Base-by-base conservation (phyloP, 2,329 filamentous ascomycete genomes). In the Zymoseptoria tritici region DNA sequence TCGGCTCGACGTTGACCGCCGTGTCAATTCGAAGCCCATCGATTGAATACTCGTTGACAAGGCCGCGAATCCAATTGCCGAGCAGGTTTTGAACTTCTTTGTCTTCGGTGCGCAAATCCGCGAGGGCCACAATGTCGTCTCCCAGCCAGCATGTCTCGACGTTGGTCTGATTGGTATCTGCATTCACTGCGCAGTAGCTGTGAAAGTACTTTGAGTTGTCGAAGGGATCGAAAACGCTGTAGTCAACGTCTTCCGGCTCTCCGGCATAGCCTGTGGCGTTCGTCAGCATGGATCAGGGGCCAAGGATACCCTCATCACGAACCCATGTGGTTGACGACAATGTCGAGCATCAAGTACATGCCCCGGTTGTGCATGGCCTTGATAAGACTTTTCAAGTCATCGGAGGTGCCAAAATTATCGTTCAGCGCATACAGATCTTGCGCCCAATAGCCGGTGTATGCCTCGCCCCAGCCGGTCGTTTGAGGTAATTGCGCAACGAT, bases 301-400 rank as follows among this genome's bases (percentile, higher is more conserved):
- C 9, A 9, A 20, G 51, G 6, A 9, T 54, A 46, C 36, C 36
- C 36, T 11, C 13, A 7, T 13, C 16, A 46, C 36, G 36, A 46
- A 57, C 61, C 70, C 63, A 70, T 80, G 67, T 85, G 81, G 68
- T 85, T 85, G 7, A 79, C 77, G 2, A 85, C 82, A 1, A 85
- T 74, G 61, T 85, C 83, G 2, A 85, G 76, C 83, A 86, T 86
- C 46, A 85, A 72, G 64, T 79, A 79, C 82, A 85, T 86, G 16
- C 73, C 78, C 3, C 82, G 76, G 19, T 72, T 70, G 66, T 87
- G 84, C 1, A 85, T 72, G 2, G 80, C 83, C 21, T 74, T 71
- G 1, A 84, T 77, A 6, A 89, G 77, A 4, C 76, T 78, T 63
- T 80, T 79, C 58, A 89, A 76, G 64, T 89, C 85, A 13, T 81